A percentile compares a stretch with the other conserved stretches of the same genome.
Evolutionary conservation across 164 flowering plant genomes (phyloP).

Genomic region (Platanus orientalis): DNA sequence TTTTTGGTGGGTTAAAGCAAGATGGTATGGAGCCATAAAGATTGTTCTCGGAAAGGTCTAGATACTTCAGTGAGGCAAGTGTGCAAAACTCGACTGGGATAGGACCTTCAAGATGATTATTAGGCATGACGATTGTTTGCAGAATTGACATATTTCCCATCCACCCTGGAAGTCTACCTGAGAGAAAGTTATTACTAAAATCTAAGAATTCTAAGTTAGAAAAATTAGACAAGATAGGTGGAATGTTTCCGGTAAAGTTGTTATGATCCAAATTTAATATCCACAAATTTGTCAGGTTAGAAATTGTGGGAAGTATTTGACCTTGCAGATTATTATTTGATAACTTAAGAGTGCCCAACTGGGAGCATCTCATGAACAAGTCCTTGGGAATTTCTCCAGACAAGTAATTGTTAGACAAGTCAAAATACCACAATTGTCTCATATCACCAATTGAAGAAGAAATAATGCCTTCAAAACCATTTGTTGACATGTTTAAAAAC

Average conservation of each 20-base stretch:
- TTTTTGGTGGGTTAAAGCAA: no score
- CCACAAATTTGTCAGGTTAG: not conserved
- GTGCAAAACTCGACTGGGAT: no score
- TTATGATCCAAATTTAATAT: not conserved
- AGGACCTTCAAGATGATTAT: no score
- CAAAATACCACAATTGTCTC: not conserved
- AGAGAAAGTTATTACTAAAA: not conserved
- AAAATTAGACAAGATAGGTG: not conserved
- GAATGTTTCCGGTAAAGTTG: not conserved
- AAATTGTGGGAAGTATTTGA: not conserved
- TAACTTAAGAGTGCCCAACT: not conserved
- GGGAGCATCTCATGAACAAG: not conserved
- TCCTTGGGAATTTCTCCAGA: not conserved
- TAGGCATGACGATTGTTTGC: no score
- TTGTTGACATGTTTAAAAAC: not conserved
- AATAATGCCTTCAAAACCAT: not conserved
- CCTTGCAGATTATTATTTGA: slow-evolving; percentile 10
- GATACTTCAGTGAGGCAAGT: no score
- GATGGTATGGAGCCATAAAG: no score
- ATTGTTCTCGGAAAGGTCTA: no score
- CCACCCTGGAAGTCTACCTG: no score
- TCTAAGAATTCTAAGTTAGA: not conserved
- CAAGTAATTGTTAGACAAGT: slow-evolving; percentile 1
- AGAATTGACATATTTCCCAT: no score
- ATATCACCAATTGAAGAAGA: no score